Base-by-base conservation (phyloP, 768 basidiomycete genomes). In the Leccinellum rugosiceps region DNA sequence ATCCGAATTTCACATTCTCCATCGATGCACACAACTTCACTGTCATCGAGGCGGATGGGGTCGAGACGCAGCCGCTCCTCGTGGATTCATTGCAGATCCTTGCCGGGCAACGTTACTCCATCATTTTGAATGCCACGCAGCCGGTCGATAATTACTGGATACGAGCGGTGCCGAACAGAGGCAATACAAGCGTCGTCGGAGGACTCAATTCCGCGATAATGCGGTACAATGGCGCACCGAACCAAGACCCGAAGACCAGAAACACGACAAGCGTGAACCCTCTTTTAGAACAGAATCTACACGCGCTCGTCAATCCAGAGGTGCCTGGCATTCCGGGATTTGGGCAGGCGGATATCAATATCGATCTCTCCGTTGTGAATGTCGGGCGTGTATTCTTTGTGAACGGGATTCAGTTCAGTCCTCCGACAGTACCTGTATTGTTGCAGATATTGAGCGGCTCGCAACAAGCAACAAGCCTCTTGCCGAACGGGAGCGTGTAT, bases 141-240 rank as follows among this genome's bases (percentile, higher is more conserved):
- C 66, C 73, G 0, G 63, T 79, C 14, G 74, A 58, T 13, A 85
- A 84, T 65, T 85, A 85, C 68, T 86, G 82, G 81, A 74, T 83
- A 23, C 77, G 79, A 15, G 76, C 79, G 1, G 25, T 68, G 19
- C 73, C 77, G 3, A 72, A 53, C 47, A 52, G 54, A 1, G 41
- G 58, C 11, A 60, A 55, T 14, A 14, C 67, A 3, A 57, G 58
- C 15, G 75, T 74, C 46, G 2, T 54, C 1, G 74, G 72, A 17
- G 82, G 82, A 19, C 59, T 80, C 25, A 85, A 82, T 65, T 82
- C 79, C 11, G 85, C 81, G 2, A 82, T 84, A 47, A 68, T 83
- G 8, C 76, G 79, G 13, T 84, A 84, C 64, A 57, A 41, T 11
- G 80, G 80, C 17, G 80, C 79, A 1, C 58, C 71, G 1, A 41